Evolutionary conservation across 208 protist genomes (phyloP).

Genomic region (Leishmania turanica): DNA sequence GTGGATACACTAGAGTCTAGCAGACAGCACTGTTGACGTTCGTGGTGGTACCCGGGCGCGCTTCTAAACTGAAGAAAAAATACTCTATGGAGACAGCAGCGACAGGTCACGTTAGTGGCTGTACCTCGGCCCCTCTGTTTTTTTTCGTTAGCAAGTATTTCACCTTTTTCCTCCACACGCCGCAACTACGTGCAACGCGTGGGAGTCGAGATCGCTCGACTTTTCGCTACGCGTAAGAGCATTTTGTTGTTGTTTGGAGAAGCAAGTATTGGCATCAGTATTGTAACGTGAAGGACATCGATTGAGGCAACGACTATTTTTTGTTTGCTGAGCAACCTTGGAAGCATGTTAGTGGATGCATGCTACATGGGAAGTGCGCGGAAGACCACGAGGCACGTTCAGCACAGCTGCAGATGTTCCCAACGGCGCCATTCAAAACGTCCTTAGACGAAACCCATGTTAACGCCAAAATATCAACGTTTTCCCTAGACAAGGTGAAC

Average conservation of each 20-base stretch:
- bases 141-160: background rate
- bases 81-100: conserved; percentile 1
- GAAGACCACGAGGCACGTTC: background rate
- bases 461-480: background rate
- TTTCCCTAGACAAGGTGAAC: conserved; percentile 4
- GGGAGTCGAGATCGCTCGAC: background rate
- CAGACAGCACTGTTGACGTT: background rate
- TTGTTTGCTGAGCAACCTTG: background rate
- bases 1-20: conserved; percentile 1
- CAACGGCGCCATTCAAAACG: background rate
- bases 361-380: background rate
- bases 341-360: too few relatives aligned
- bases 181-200: background rate
- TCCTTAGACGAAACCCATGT: background rate
- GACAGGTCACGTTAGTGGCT: background rate
- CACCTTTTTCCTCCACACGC: background rate
- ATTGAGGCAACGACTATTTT: background rate
- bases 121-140: background rate
- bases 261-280: too few relatives aligned
- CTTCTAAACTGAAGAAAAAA: background rate
- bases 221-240: background rate
- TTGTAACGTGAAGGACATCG: background rate
- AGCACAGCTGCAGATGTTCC: background rate
- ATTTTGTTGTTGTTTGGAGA: background rate
- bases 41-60: background rate